Base-by-base conservation (phyloP, 2,329 filamentous ascomycete genomes). In the Chaetomium strumarium region DNA sequence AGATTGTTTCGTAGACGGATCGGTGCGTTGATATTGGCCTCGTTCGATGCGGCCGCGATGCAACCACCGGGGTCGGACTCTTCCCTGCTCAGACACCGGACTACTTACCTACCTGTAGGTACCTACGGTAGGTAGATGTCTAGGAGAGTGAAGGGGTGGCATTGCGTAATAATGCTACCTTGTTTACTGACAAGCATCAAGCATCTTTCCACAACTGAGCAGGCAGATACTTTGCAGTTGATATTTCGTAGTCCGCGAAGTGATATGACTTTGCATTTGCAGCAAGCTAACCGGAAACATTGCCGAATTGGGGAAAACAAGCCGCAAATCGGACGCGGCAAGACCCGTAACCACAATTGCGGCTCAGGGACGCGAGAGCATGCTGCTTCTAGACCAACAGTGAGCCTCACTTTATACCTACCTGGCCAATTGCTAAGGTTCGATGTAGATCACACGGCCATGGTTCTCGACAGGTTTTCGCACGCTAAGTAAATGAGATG, bases 221-320 rank as follows among this genome's bases (percentile, higher is more conserved):
- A 7, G 4, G 33, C 33, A 34, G 14, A 34, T 14, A 11, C 4
- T 34, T 34, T 34, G 17, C 24, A 24, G 16, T 33, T 33, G 46
- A 11, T 4, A 11, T 34, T 14, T 10, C 33, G 14, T 10, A 34
- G 33, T 34, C 33, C 49, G 40, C 46, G 46, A 10, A 29, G 17
- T 16, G 51, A 40, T n/a, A n/a, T n/a, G n/a, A n/a, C n/a, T n/a
- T 31, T 47, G 38, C 11, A 33, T 20, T 29, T 48, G 50, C 50
- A 46, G 46, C 14, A 40, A 16, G 34, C 38, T 24, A 47, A 19
- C 39, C 47, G 52, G 52, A 33, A 39, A 49, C 31, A 48, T 30
- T 54, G 47, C 52, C 52, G 33, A n/a, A 51, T 51, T 29, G 2
- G 24, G 44, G 52, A 51, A 51, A 47, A 45, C 20, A 31, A n/a